Conservation (phyloP, 169 alveolate genomes). For the Eimeria falciformis region DNA sequence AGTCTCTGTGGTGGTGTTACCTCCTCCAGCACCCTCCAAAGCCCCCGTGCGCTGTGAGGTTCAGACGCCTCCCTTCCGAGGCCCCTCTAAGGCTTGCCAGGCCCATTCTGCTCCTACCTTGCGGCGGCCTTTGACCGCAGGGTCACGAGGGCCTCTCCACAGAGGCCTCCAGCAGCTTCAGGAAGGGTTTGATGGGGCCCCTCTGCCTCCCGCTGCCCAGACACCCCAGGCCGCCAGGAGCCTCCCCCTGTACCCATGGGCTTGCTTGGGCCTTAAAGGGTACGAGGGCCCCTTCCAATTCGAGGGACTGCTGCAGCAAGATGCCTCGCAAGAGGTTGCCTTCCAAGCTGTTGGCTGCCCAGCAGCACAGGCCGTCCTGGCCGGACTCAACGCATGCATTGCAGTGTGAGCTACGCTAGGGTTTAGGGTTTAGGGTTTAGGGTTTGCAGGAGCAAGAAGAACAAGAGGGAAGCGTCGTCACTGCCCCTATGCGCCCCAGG, state of each 20-base stretch:
- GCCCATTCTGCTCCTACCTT: not conserved
- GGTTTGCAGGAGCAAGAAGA: not conserved
- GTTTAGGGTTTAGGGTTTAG: conserved; percentile 21
- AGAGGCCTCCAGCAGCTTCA: not conserved
- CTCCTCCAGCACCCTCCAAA: not conserved
- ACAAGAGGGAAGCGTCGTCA: not conserved
- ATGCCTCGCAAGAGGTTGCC: not conserved
- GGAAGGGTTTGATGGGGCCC: not conserved
- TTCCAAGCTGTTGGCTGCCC: conserved; percentile 19
- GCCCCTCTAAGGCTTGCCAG: not conserved
- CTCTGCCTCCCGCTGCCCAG: not conserved
- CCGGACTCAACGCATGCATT: conserved; percentile 18
- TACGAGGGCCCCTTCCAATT: conserved; percentile 29
- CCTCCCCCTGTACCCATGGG: not conserved
- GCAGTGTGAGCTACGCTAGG: conserved; percentile 45
- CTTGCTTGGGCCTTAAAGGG: not conserved
- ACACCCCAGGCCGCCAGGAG: not conserved
- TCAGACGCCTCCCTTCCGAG: not conserved
- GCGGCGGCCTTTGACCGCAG: not conserved
- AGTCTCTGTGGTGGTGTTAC: not conserved
- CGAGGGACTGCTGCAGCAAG: not conserved
- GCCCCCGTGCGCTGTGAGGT: not conserved
- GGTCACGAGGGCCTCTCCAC: not conserved
- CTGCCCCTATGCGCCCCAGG: not conserved
- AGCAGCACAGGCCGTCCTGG: conserved; percentile 49